Evolutionary conservation across 345 rosid species (phyloP).

Genomic region (Salix purpurea): DNA sequence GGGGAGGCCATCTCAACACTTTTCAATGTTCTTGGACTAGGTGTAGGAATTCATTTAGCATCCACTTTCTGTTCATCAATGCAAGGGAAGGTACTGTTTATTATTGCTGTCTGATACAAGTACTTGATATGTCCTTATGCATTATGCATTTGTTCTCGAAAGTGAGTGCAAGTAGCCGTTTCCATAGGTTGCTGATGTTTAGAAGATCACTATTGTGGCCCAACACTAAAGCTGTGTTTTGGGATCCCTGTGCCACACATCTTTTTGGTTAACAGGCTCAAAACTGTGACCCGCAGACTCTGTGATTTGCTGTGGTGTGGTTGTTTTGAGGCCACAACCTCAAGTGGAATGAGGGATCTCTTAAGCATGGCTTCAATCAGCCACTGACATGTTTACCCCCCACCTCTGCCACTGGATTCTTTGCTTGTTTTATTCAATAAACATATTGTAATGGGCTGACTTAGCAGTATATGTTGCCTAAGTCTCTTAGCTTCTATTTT

Average conservation of each 20-base stretch:
- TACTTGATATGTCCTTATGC: neutral
- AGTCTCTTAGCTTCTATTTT: neutral
- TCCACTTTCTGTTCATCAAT: slow-evolving; percentile 81
- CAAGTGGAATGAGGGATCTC: neutral
- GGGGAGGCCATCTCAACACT: slow-evolving; percentile 98
- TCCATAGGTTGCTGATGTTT: neutral
- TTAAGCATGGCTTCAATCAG: neutral
- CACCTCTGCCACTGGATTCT: neutral
- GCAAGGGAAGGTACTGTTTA: slow-evolving; percentile 70
- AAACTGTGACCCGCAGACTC: neutral
- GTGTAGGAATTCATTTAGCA: slow-evolving; percentile 83
- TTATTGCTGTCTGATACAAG: neutral
- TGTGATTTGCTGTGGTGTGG: neutral
- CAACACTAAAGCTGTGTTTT: neutral
- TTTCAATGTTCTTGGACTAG: slow-evolving; percentile 76
- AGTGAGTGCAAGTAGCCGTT: neutral
- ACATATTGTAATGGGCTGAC: neutral
- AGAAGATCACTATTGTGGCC: neutral
- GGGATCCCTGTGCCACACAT: neutral
- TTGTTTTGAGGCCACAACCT: neutral
- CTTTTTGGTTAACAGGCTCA: neutral
- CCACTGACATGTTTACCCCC: neutral
- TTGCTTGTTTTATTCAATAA: neutral
- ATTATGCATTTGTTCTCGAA: neutral
- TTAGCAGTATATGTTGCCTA: neutral